Percentiles rank a stretch among this genome's conserved stretches.
These are phyloP conservation scores for Candida dajiaensis DNA, from an alignment of 805 yeast genomes.

Conservation along the genomic window DNA sequence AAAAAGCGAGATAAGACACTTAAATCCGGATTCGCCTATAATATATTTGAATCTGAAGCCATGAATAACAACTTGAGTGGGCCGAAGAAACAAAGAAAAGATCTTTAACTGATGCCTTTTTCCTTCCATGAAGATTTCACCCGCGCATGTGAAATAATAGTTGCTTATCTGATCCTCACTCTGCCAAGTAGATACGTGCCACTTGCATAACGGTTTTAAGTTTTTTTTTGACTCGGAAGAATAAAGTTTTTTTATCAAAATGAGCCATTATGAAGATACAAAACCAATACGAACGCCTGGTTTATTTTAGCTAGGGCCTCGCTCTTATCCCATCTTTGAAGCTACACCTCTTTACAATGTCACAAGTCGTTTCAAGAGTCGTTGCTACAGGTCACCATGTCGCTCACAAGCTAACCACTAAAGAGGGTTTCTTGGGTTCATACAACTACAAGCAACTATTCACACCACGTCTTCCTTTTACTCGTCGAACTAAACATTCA, in stretches of 20 bases:
- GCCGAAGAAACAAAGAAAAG: too few species aligned
- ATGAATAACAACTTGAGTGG: too few species aligned
- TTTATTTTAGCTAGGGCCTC: neutral
- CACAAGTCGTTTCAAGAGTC: neutral
- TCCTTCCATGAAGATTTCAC: too few species aligned
- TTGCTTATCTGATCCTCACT: too few species aligned
- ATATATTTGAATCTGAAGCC: too few species aligned
- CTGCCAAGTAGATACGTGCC: neutral
- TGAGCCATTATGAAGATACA: neutral
- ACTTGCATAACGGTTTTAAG: neutral
- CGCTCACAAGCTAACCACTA: constrained; percentile 42
- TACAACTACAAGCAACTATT: constrained; percentile 77
- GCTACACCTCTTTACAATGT: neutral
- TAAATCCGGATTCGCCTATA: too few species aligned
- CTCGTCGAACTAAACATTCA: constrained; percentile 31
- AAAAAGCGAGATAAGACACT: too few species aligned
- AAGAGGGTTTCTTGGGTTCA: constrained; percentile 80
- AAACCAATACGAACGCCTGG: neutral
- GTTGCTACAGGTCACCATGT: neutral
- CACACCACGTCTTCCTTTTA: constrained; percentile 74
- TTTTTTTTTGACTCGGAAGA: neutral
- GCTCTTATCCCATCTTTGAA: neutral
- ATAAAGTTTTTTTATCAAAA: neutral
- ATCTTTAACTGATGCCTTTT: too few species aligned
- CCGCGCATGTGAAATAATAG: too few species aligned